These are phyloP conservation scores for Capsicum pubescens DNA, from an alignment of 257 asterid genomes.

Conservation along the genomic window DNA sequence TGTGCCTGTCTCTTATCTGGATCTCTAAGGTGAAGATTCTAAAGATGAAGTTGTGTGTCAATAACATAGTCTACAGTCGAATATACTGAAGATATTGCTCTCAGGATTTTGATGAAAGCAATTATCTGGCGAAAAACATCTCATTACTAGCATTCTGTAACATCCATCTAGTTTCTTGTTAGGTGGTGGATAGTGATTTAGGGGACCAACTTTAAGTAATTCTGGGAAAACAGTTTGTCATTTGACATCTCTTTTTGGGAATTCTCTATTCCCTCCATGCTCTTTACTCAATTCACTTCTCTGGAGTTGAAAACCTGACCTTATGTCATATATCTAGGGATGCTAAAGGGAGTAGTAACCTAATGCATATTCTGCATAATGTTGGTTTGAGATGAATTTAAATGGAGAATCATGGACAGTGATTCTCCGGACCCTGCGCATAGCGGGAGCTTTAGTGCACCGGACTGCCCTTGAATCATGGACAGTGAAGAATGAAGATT, in stretches of 20 bases:
- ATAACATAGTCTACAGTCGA: neutral
- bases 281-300: neutral
- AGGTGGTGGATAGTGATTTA: neutral
- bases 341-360: neutral
- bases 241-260: neutral
- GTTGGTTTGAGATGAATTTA: neutral
- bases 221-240: neutral
- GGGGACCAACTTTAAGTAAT: neutral
- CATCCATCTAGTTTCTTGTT: neutral
- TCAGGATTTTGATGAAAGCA: neutral
- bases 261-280: neutral
- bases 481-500: neutral
- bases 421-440: too few species aligned
- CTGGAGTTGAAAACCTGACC: neutral
- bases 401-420: neutral
- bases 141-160: neutral
- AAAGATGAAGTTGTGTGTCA: neutral
- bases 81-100: neutral
- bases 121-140: neutral
- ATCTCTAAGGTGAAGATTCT: neutral
- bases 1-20: constrained; percentile 3
- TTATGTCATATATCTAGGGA: neutral
- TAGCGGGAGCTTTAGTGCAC: too few species aligned
- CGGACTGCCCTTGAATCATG: too few species aligned
- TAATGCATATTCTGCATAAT: neutral